Evolutionary conservation across 2,329 filamentous ascomycete genomes (phyloP), one percentile per base, ranked within the genome.

Genomic region (Colletotrichum sp.): DNA sequence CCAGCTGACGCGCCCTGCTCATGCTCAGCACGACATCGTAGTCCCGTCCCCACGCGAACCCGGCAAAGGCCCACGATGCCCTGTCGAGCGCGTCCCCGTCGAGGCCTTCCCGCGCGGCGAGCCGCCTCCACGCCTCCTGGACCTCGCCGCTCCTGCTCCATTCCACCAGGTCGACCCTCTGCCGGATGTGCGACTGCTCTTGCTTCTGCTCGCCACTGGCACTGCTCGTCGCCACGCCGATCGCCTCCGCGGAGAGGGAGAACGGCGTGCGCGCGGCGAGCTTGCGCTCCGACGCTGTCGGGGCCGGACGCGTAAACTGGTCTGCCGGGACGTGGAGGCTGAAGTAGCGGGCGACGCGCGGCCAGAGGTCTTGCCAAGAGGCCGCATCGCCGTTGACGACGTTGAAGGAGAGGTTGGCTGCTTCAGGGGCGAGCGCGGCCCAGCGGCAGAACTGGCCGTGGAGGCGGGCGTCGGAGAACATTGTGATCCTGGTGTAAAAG

Each of bases 1-100:
- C 86, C 65, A 81, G 79, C 77, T 84, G 83, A 66, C 86, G 82
- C n/a, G 86, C 86, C 79, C 88, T 88, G 71, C 82, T 85, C 83
- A 87, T 86, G 67, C 82, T 85, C 57, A 84, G 78, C 2, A 87
- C 83, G 7, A 85, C 63, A 78, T 85, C 82, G 72, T 83, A 88
- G 57, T 84, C 82, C 48, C 85, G 79, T 6, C 86, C 85, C 48
- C 88, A 80, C n/a, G 86, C 81, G 77, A 86, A 87, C n/a, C 83
- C 83, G 60, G 85, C 72, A 75, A 87, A 87, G 1, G 63, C 79
- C 85, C 85, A 88, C 4, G 86, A 87, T 21, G 83, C 86, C 77
- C 84, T 82, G 57, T 85, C 83, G 64, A 86, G 61, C 24, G 80
- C 81, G 13, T 82, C 81, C 74, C 84, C 80, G 52, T 85, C 81